Evolutionary conservation across 441 rosid genomes (phyloP), one percentile per base, ranked within the genome.

Genomic region (Daphne laureola): DNA sequence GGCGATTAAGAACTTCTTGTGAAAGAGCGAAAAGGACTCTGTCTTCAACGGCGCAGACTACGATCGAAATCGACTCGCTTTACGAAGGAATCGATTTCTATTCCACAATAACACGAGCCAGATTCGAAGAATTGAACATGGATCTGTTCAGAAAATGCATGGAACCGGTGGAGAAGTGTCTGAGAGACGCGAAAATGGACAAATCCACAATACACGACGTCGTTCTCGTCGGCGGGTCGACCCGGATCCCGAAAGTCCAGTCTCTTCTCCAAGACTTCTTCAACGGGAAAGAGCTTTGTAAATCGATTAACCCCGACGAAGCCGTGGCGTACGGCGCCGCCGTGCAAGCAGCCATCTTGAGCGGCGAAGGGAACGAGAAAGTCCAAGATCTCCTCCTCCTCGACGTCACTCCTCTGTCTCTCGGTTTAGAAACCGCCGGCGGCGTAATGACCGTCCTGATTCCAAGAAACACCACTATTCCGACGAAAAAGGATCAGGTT

Each of bases 1-100:
- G 72, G 60, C 67, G 71, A 45, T 43, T 71, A 53, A 66, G 75
- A 59, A 66, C 71, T 9, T 51, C 71, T 21, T 62, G 71, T 14
- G 71, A 70, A 41, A 66, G 75, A 59, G 75, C 75, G 12, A 70
- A 66, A 59, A 62, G 75, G 55, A 62, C 71, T n/a, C 65, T 70
- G 4, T 62, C 75, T 0, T 65, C 71, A 21, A 70, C 67, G 4
- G 65, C 75, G 12, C 51, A 55, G 46, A 55, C 51, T 2, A 56
- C 60, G 3, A 46, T 56, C 4, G 60, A 56, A 51, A 56, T 56
- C 36, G 60, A 56, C 8, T 56, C 51, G 2, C 12, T 46, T 4
- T 46, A 46, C 13, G 60, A 56, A 56, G 60, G 60, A 12, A 56
- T 56, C n/a, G 60, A 56, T 35, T 56, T 45, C 16, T 56, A 46